These are phyloP conservation scores for Podila clonocystis DNA, from an alignment of 192 early-diverging fungal species.

Conservation along the genomic window DNA sequence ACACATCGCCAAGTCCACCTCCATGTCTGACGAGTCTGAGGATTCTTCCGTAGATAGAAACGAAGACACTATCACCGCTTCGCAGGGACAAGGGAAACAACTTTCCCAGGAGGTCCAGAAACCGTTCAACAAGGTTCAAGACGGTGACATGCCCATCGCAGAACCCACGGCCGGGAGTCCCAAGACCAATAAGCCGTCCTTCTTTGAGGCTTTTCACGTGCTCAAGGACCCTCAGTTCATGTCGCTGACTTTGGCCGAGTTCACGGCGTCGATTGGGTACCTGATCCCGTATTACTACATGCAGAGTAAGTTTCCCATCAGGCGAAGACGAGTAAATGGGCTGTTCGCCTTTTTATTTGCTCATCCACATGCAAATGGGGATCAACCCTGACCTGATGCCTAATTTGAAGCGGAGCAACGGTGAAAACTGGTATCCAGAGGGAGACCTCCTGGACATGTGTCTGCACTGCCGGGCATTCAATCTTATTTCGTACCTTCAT, in stretches of 20 bases:
- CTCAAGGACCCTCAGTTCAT: constrained; percentile 50
- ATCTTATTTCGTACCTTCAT: constrained; percentile 3
- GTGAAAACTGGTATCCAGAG: too few species aligned
- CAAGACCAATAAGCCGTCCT: constrained; percentile 10
- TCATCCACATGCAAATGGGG: neutral
- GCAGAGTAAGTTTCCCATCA: constrained; percentile 33
- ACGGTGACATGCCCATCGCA: neutral
- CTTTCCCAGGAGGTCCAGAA: neutral
- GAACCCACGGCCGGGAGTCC: neutral
- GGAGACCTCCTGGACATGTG: too few species aligned
- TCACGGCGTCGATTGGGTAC: constrained; percentile 54
- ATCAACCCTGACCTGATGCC: too few species aligned
- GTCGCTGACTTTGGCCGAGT: constrained; percentile 34
- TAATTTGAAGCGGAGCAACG: too few species aligned
- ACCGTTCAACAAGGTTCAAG: neutral
- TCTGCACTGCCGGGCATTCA: constrained; percentile 2
- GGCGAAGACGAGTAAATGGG: too few species aligned
- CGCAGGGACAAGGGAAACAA: neutral
- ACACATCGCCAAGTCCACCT: neutral
- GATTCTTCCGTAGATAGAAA: neutral
- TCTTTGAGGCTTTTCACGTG: constrained; percentile 32
- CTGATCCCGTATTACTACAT: constrained; percentile 60
- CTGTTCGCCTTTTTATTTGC: neutral
- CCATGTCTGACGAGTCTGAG: neutral
- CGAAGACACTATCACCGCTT: neutral